Percentiles rank a stretch among this genome's conserved stretches.
phyloP scores from a whole-genome alignment of 164 flowering plant species.

The Vitis cinerea region DNA sequence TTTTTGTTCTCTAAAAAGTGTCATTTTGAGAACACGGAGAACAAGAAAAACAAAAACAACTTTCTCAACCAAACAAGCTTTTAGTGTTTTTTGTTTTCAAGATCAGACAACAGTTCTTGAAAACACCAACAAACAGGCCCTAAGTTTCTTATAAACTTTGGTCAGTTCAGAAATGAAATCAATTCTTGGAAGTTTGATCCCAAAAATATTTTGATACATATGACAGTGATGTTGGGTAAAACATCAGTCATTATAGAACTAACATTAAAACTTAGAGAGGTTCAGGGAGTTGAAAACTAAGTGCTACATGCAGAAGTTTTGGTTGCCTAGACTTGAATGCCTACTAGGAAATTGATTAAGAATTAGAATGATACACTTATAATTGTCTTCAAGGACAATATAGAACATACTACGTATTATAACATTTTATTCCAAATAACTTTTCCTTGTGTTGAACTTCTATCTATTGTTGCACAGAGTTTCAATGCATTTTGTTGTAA shows the following conservation, averaged over 20 bases:
- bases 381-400: background rate
- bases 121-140: too few species aligned
- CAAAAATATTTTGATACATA: too few species aligned
- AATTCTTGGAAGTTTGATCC: background rate
- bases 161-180: background rate
- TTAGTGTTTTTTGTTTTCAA: too few species aligned
- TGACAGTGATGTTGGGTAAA: too few species aligned
- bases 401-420: too few species aligned
- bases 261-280: too few species aligned
- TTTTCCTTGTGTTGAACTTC: background rate
- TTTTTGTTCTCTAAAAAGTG: too few species aligned
- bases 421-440: background rate
- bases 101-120: too few species aligned
- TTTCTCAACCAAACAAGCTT: too few species aligned
- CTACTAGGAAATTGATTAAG: background rate
- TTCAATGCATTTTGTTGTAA: background rate
- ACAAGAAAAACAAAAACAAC: too few species aligned
- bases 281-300: background rate
- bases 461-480: background rate
- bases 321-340: background rate
- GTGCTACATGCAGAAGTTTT: background rate
- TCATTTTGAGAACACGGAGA: too few species aligned
- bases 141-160: background rate
- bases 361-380: background rate
- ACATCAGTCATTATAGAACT: too few species aligned